phyloP scores from a whole-genome alignment of 106 monocot genomes.

The Dactylorhiza incarnata region DNA sequence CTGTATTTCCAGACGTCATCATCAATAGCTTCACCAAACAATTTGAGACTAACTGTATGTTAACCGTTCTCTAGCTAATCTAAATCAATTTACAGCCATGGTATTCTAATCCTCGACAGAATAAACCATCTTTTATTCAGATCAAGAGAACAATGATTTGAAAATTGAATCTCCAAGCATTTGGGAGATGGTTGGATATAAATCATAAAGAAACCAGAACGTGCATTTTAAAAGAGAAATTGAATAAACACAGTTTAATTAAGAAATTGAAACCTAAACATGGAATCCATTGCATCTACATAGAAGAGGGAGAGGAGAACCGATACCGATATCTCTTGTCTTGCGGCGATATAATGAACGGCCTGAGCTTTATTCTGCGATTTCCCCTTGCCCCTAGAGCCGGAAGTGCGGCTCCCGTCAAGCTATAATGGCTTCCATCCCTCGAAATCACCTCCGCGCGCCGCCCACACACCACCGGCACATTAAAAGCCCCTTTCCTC shows the following conservation, averaged over 20 bases:
- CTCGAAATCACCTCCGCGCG: conserved; percentile 30
- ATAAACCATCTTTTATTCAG: background rate
- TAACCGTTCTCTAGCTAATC: no score
- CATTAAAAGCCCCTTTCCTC: background rate
- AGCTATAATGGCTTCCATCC: conserved; percentile 85
- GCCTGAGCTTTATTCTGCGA: conserved; percentile 51
- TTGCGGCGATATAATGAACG: conserved; percentile 64
- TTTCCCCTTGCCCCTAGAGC: conserved; percentile 76
- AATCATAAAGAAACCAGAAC: no score
- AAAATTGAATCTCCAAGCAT: no score
- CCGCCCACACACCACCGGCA: conserved; percentile 16
- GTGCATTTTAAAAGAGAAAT: no score
- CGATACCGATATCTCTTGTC: conserved; percentile 65
- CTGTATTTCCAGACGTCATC: no score
- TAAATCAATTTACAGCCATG: no score
- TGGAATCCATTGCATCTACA: background rate
- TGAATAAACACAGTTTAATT: no score
- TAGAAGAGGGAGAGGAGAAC: background rate
- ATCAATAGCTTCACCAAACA: no score
- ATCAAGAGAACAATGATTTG: no score
- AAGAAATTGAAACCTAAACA: background rate
- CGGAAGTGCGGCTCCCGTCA: conserved; percentile 67
- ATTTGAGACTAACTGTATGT: no score
- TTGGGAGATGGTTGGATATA: no score
- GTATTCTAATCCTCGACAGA: no score